These are phyloP conservation scores for Orobanche coerulescens DNA, from an alignment of 257 asterid species.

Conservation along the genomic window DNA sequence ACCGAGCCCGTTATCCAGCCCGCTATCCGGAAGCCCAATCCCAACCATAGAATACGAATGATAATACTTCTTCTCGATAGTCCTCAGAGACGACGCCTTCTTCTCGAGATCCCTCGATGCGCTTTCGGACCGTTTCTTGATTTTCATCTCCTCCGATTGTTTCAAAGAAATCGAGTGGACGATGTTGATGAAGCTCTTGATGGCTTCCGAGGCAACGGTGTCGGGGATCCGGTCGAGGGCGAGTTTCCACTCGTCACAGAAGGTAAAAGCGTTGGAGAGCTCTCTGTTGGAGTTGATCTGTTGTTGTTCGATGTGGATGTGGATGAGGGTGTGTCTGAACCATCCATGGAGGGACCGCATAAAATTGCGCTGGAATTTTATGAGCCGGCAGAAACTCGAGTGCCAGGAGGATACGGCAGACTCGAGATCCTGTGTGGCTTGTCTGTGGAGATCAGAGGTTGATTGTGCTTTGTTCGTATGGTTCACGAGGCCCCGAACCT, in stretches of 20 bases:
- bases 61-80: conserved; percentile 79
- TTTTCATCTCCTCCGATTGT: conserved; percentile 83
- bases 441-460: conserved; percentile 84
- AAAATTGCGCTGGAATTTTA: conserved; percentile 71
- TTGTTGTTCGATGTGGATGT: conserved; percentile 22
- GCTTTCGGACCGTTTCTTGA: conserved; percentile 59
- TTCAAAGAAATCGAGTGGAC: conserved; percentile 68
- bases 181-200: conserved; percentile 89
- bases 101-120: conserved; percentile 87
- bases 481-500: conserved; percentile 79
- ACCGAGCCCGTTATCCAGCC: conserved; percentile 48
- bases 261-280: conserved; percentile 43
- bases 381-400: conserved; percentile 75
- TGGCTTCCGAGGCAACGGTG: conserved; percentile 90
- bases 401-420: conserved; percentile 92
- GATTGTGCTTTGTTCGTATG: conserved; percentile 50
- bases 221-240: conserved; percentile 86
- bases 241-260: conserved; percentile 90
- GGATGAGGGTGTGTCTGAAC: conserved; percentile 78
- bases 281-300: conserved; percentile 24
- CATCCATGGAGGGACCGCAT: conserved; percentile 72
- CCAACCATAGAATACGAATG: conserved; percentile 82
- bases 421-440: conserved; percentile 90
- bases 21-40: conserved; percentile 57
- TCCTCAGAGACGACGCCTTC: conserved; percentile 71